Conservation (phyloP, 1,284 basidiomycete genomes). For the Hypsizygus ulmarius region DNA sequence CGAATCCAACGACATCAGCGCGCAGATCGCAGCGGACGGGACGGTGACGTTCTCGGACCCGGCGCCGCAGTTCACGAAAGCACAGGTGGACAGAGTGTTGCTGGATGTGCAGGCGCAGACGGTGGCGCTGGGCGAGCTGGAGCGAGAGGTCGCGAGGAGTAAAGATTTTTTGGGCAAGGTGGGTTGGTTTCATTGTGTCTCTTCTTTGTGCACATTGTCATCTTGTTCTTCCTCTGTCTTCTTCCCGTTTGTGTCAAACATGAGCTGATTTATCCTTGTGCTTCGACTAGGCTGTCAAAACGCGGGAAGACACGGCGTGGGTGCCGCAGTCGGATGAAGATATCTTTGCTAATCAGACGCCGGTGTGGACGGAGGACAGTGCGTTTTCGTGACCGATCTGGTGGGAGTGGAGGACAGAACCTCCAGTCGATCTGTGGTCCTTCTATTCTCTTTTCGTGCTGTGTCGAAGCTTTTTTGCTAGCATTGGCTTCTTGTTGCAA, state of each 20-base stretch:
- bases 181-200: neutral
- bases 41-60: constrained; percentile 73
- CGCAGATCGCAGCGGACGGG: constrained; percentile 58
- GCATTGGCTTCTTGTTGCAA: too few relatives aligned
- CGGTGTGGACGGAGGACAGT: constrained; percentile 27
- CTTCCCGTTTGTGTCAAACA: neutral
- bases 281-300: constrained; percentile 31
- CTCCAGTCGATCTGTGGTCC: too few relatives aligned
- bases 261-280: too few relatives aligned
- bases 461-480: too few relatives aligned
- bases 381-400: constrained; percentile 27
- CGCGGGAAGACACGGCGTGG: constrained; percentile 24
- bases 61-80: constrained; percentile 57
- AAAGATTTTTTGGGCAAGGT: constrained; percentile 71
- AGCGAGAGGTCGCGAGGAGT: constrained; percentile 57
- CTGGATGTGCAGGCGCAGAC: constrained; percentile 57
- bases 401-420: constrained; percentile 28
- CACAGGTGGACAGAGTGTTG: constrained; percentile 65
- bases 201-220: neutral
- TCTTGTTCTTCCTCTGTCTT: too few relatives aligned
- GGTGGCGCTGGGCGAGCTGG: constrained; percentile 46
- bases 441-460: too few relatives aligned
- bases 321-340: constrained; percentile 25
- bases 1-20: constrained; percentile 63
- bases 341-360: constrained; percentile 21